Percentiles rank a stretch among this genome's conserved stretches.
phyloP scores from a whole-genome alignment of 805 yeast genomes.

The Komagataella populi region DNA sequence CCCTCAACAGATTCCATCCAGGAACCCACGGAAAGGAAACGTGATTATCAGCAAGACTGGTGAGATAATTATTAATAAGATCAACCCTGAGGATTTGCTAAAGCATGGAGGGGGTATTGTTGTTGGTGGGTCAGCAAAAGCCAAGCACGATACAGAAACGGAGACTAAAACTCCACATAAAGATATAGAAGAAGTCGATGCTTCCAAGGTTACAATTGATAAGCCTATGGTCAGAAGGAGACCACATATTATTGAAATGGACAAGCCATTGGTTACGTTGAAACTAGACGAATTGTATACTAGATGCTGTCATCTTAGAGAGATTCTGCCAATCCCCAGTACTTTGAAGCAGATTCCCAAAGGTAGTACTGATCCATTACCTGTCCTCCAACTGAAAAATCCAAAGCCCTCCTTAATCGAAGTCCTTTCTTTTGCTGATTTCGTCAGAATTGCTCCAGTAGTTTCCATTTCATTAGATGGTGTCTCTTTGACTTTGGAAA shows the following conservation, averaged over 20 bases:
- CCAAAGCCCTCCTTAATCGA: conserved; percentile 89
- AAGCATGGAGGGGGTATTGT: conserved; percentile 52
- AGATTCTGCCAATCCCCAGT: conserved; percentile 85
- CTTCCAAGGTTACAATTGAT: conserved; percentile 37
- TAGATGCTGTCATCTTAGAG: conserved; percentile 85
- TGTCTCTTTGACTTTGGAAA: conserved; percentile 56
- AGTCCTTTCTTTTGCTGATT: conserved; percentile 78
- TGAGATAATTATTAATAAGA: conserved; percentile 18
- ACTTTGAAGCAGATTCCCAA: conserved; percentile 71
- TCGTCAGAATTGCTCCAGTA: conserved; percentile 74
- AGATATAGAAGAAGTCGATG: conserved; percentile 12
- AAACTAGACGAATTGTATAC: conserved; percentile 69
- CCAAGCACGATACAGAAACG: conserved; percentile 19
- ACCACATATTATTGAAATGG: conserved; percentile 13
- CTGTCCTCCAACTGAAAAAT: conserved; percentile 58
- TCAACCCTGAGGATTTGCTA: conserved; percentile 16
- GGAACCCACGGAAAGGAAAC: conserved; percentile 71
- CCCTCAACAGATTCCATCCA: conserved; percentile 87
- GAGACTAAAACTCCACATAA: neutral
- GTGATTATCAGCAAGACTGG: conserved; percentile 27
- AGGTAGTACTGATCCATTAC: conserved; percentile 64
- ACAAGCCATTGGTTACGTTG: conserved; percentile 21
- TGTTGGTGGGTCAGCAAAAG: conserved; percentile 67
- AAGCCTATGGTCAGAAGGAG: conserved; percentile 43
- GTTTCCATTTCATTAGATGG: conserved; percentile 69